Evolutionary conservation across 306 rosid genomes (phyloP).

Genomic region (Oemleria cerasiformis): DNA sequence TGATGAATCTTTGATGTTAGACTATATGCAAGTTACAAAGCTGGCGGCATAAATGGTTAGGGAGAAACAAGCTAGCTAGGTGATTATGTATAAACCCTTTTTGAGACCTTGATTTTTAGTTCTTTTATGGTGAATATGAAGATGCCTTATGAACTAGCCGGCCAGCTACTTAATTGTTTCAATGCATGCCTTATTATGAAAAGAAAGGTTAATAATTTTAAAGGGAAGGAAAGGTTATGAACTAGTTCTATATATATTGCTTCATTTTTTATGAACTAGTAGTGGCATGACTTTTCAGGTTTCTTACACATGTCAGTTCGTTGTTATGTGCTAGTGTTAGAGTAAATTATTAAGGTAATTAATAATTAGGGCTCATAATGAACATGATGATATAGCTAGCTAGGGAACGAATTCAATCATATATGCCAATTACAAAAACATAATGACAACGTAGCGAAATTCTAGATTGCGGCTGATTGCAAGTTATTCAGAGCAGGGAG

Average conservation of each 20-base stretch:
- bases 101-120: not conserved
- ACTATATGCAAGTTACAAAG: too few relatives aligned
- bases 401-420: not conserved
- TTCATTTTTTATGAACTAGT: not conserved
- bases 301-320: not conserved
- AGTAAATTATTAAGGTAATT: not conserved
- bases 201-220: not conserved
- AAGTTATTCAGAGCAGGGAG: not conserved
- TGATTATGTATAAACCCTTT: slow-evolving; percentile 12
- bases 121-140: not conserved
- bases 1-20: too few relatives aligned
- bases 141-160: not conserved
- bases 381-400: not conserved
- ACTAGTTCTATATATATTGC: not conserved
- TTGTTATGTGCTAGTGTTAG: not conserved
- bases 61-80: not conserved
- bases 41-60: not conserved
- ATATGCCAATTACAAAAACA: not conserved
- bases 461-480: not conserved
- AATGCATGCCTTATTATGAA: not conserved
- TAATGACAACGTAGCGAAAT: not conserved
- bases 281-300: not conserved
- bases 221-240: not conserved
- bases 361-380: not conserved
- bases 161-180: not conserved